phyloP scores from a whole-genome alignment of 192 early-diverging fungal species.

The Coemansia umbellata region DNA sequence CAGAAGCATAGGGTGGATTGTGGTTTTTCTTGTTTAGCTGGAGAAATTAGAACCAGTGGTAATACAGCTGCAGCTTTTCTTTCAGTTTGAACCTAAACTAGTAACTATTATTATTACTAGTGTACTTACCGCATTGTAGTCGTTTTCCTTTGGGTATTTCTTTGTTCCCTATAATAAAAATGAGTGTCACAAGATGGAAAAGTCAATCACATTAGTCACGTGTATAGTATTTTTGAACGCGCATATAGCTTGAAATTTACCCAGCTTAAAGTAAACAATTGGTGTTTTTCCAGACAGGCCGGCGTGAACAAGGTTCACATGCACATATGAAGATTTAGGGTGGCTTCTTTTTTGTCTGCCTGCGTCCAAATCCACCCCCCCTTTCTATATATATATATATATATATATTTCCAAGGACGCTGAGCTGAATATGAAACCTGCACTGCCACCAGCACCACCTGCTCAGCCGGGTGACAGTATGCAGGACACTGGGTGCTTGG shows the following conservation, averaged over 20 bases:
- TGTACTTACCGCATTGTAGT: constrained; percentile 56
- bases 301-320: background rate
- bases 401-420: too few relatives aligned
- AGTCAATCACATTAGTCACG: background rate
- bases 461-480: too few relatives aligned
- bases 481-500: too few relatives aligned
- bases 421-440: too few relatives aligned
- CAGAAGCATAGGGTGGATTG: background rate
- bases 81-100: too few relatives aligned
- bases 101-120: too few relatives aligned
- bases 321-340: background rate
- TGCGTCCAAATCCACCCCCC: too few relatives aligned
- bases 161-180: constrained; percentile 52
- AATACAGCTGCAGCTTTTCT: background rate
- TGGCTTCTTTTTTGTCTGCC: background rate
- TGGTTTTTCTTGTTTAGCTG: background rate
- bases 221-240: background rate
- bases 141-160: constrained; percentile 76
- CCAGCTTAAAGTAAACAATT: background rate
- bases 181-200: background rate
- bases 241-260: background rate
- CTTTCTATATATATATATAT: too few relatives aligned
- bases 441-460: too few relatives aligned
- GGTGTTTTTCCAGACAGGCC: background rate
- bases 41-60: background rate